Base-by-base conservation (phyloP, 306 rosid species). In the Gillenia trifoliata region DNA sequence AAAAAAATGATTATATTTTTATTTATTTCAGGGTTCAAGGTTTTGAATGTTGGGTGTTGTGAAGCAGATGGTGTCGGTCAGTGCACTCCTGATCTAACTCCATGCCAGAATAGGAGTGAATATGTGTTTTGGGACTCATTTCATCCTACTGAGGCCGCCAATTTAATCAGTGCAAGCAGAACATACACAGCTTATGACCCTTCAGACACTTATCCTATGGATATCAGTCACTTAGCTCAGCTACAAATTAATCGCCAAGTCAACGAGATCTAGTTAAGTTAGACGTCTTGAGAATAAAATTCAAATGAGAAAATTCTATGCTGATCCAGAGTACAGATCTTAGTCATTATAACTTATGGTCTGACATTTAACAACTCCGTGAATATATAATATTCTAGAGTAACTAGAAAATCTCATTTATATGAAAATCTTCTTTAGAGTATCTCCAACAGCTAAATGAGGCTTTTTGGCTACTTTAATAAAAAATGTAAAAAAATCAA, bases 41-140 rank as follows among this genome's bases (percentile, higher is more conserved):
- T 78, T 72, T 17, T 63, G 3, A 33, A 49, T 1, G 77, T 38
- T 43, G 66, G 76, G 54, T 85, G 88, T 61, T 85, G 89, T 70
- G 8, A 29, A 22, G 30, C 49, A 1, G 74, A 54, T 33, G 2
- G 5, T 9, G 8, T 22, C 45, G 92, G 89, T 28, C 74, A 6
- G 72, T 88, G 92, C 56, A 3, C 7, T 26, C 66, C 78, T 9
- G 20, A 68, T 49, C 4, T 19, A 61, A 71, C 8, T 29, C 80
- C 84, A 22, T 88, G 92, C 81, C 0, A 43, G 63, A 78, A 86
- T 28, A 88, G 92, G 80, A 74, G 2, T 3, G 83, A 70, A 1
- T 78, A 86, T 33, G 40, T 70, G 43, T 86, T 84, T 62, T 86
- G 85, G 87, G 90, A 88, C 61, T 56, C 36, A 1, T 70, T 45